These are phyloP conservation scores for Podila epicladia DNA, from an alignment of 192 early-diverging fungal genomes.

Conservation along the genomic window DNA sequence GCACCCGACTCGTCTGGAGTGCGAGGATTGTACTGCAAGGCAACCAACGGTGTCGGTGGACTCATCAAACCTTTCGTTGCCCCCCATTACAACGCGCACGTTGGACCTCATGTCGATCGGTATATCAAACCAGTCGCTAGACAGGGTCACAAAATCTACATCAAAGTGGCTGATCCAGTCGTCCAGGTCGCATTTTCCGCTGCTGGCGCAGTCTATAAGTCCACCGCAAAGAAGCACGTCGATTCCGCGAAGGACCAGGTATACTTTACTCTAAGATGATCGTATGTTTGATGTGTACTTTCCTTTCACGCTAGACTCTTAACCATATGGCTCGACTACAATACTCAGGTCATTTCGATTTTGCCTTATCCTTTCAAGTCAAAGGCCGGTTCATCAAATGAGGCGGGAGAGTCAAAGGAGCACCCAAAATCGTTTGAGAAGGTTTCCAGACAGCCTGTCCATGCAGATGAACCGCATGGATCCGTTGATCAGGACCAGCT, in stretches of 20 bases:
- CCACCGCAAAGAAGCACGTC: slow-evolving; percentile 44
- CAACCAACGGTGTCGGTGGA: slow-evolving; percentile 38
- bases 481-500: not conserved
- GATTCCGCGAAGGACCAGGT: slow-evolving; percentile 42
- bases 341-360: slow-evolving; percentile 27
- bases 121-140: slow-evolving; percentile 28
- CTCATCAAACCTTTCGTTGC: slow-evolving; percentile 31
- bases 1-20: slow-evolving; percentile 20
- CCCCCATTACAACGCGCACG: slow-evolving; percentile 31
- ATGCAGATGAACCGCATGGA: slow-evolving; percentile 5
- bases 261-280: not conserved
- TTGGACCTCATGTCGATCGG: slow-evolving; percentile 37
- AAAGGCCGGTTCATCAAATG: not conserved
- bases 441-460: slow-evolving; percentile 19
- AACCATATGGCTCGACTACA: not conserved
- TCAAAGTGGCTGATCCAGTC: slow-evolving; percentile 38
- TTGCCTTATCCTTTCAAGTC: slow-evolving; percentile 41
- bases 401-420: not conserved
- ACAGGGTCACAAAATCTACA: slow-evolving; percentile 26
- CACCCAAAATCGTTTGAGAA: not conserved
- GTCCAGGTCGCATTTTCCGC: slow-evolving; percentile 30
- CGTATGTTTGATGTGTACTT: not conserved
- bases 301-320: not conserved
- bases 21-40: slow-evolving; percentile 37
- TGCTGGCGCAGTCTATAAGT: slow-evolving; percentile 24